phyloP scores from a whole-genome alignment of 2,329 filamentous ascomycete genomes.

The Corniculantispora saksenae region DNA sequence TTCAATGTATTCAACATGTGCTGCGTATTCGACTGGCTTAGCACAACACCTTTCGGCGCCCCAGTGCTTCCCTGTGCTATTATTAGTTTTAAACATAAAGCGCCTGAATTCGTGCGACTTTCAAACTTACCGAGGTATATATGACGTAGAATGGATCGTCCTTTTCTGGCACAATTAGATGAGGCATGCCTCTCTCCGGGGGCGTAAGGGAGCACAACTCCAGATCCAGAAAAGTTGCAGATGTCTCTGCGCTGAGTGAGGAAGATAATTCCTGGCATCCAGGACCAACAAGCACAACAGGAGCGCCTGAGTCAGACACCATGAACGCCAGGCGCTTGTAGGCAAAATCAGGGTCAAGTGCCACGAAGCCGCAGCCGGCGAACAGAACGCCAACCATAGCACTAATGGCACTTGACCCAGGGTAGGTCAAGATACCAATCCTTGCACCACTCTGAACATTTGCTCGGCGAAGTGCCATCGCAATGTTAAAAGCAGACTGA shows the following conservation, averaged over 20 bases:
- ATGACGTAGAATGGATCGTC: slow-evolving; percentile 30
- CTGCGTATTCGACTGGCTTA: slow-evolving; percentile 29
- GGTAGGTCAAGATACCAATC: slow-evolving; percentile 25
- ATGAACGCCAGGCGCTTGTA: slow-evolving; percentile 29
- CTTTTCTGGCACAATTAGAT: neutral
- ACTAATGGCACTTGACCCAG: slow-evolving; percentile 23
- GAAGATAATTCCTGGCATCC: slow-evolving; percentile 24
- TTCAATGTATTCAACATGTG: slow-evolving; percentile 28
- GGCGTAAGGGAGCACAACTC: neutral
- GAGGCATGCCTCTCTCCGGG: too few species aligned
- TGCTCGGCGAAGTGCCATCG: neutral
- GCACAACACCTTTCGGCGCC: slow-evolving; percentile 28
- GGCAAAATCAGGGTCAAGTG: slow-evolving; percentile 29
- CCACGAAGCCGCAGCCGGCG: slow-evolving; percentile 28
- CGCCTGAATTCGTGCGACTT: too few species aligned
- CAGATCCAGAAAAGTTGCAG: neutral
- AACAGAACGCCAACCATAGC: slow-evolving; percentile 27
- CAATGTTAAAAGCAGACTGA: neutral
- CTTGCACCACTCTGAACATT: slow-evolving; percentile 25
- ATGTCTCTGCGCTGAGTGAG: slow-evolving; percentile 21
- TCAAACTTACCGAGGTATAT: slow-evolving; percentile 27
- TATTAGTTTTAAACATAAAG: too few species aligned
- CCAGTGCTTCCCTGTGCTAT: slow-evolving; percentile 27
- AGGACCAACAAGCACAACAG: slow-evolving; percentile 25
- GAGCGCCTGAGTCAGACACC: slow-evolving; percentile 25